Evolutionary conservation across 2,329 filamentous ascomycete species (phyloP).

Genomic region (Penicillium brasilianum): DNA sequence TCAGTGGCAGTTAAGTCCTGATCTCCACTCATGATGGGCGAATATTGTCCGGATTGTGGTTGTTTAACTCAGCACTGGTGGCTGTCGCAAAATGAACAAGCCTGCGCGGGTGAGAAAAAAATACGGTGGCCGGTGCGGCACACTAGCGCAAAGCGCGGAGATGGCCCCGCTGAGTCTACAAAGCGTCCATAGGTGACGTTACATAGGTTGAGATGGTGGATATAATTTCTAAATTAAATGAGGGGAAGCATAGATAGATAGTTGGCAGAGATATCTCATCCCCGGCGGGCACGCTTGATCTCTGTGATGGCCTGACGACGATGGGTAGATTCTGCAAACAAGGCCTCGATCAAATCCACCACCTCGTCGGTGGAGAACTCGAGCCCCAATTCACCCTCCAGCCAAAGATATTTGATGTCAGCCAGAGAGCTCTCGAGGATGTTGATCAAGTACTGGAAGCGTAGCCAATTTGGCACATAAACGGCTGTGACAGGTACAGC

Average conservation of each 20-base stretch:
- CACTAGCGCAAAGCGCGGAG: slow-evolving; percentile 46
- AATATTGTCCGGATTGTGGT: slow-evolving; percentile 20
- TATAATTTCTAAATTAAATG: background rate
- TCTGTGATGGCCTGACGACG: slow-evolving; percentile 63
- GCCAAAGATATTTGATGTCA: slow-evolving; percentile 70
- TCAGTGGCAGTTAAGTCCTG: slow-evolving; percentile 28
- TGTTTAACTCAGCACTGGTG: slow-evolving; percentile 24
- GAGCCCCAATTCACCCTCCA: slow-evolving; percentile 65
- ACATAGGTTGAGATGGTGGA: background rate
- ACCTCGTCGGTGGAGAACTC: slow-evolving; percentile 68
- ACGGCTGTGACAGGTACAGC: slow-evolving; percentile 61
- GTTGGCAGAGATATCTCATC: slow-evolving; percentile 12
- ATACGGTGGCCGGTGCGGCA: slow-evolving; percentile 49
- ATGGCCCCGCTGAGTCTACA: slow-evolving; percentile 26
- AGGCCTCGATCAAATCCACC: slow-evolving; percentile 65
- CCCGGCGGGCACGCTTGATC: slow-evolving; percentile 51
- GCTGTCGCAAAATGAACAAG: slow-evolving; percentile 37
- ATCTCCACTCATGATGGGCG: slow-evolving; percentile 35
- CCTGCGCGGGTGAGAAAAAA: slow-evolving; percentile 43
- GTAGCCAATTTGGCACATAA: slow-evolving; percentile 67
- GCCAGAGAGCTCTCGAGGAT: slow-evolving; percentile 67
- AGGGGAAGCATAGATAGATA: background rate
- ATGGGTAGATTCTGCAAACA: slow-evolving; percentile 68
- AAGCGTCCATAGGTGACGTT: background rate
- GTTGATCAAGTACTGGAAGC: slow-evolving; percentile 68